These are phyloP conservation scores for Exophiala xenobiotica DNA, from an alignment of 2,329 filamentous ascomycete species.

Conservation along the genomic window DNA sequence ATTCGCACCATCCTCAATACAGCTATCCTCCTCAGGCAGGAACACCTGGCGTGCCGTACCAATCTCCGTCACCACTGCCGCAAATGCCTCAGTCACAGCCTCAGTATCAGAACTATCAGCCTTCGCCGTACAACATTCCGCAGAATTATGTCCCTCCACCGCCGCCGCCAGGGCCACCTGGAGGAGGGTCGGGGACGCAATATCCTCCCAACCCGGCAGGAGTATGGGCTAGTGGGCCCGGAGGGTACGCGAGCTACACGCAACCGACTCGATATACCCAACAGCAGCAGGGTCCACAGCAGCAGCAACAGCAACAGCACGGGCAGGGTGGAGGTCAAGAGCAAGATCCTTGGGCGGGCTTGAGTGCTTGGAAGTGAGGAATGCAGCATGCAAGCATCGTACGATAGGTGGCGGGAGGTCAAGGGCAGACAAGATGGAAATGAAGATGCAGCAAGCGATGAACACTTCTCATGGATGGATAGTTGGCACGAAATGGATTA, in stretches of 20 bases:
- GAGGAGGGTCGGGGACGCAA: slow-evolving; percentile 50
- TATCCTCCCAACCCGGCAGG: slow-evolving; percentile 44
- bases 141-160: slow-evolving; percentile 67
- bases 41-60: slow-evolving; percentile 34
- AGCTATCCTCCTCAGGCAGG: slow-evolving; percentile 38
- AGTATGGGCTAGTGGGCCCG: slow-evolving; percentile 49
- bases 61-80: slow-evolving; percentile 22
- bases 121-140: slow-evolving; percentile 51
- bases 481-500: no score
- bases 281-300: slow-evolving; percentile 39
- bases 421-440: no score
- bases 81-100: slow-evolving; percentile 34
- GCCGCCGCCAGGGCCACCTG: slow-evolving; percentile 63
- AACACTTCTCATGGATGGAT: no score
- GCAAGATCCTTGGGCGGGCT: slow-evolving; percentile 67
- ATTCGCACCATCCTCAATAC: slow-evolving; percentile 19
- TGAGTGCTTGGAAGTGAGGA: slow-evolving; percentile 67
- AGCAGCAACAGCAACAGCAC: slow-evolving; percentile 15
- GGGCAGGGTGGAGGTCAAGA: slow-evolving; percentile 18
- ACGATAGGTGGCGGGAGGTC: no score
- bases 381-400: neutral
- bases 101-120: slow-evolving; percentile 39
- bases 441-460: no score
- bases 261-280: slow-evolving; percentile 42
- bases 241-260: slow-evolving; percentile 50